Percentiles rank a stretch among this genome's conserved stretches.
Evolutionary conservation across 2,329 filamentous ascomycete genomes (phyloP).

Genomic region (Gaeumannomyces tritici): DNA sequence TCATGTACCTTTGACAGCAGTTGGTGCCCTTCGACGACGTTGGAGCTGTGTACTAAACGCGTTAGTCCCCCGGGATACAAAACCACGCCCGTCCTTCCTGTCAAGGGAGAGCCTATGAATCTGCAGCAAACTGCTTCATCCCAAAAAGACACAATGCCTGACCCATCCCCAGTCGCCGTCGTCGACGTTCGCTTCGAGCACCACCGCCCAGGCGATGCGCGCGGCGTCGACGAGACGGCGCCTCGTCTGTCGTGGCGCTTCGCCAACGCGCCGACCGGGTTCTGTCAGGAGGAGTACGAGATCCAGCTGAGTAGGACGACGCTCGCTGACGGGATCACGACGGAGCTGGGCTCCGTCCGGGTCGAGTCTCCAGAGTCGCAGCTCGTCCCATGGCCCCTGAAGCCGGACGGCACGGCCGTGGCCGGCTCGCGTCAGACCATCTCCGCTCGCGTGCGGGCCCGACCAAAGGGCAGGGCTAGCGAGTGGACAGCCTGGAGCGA

Average conservation of each 20-base stretch:
- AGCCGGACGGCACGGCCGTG: slow-evolving; percentile 7
- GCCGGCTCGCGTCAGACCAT: slow-evolving; percentile 1
- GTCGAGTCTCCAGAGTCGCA: slow-evolving; percentile 13
- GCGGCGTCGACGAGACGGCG: slow-evolving; percentile 9
- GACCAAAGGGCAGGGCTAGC: neutral
- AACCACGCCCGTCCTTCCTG: no score
- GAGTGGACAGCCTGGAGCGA: slow-evolving; percentile 9
- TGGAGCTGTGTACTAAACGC: no score
- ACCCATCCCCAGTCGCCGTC: neutral
- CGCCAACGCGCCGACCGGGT: slow-evolving; percentile 2
- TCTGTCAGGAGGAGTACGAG: slow-evolving; percentile 11
- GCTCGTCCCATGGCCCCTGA: slow-evolving; percentile 24
- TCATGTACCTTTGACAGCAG: no score
- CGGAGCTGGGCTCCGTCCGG: slow-evolving; percentile 4
- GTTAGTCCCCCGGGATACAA: no score
- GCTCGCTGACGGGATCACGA: neutral
- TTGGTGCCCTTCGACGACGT: no score
- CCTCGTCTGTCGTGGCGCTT: slow-evolving; percentile 15
- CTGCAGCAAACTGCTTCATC: no score
- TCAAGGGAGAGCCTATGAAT: no score
- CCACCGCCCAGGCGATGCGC: slow-evolving; percentile 8
- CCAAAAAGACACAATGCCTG: neutral
- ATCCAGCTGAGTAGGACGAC: slow-evolving; percentile 6
- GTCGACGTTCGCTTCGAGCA: slow-evolving; percentile 10
- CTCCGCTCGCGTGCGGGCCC: slow-evolving; percentile 8